Evolutionary conservation across 1,139 yeast genomes (phyloP).

Genomic region (Blastobotrys serpentis): DNA sequence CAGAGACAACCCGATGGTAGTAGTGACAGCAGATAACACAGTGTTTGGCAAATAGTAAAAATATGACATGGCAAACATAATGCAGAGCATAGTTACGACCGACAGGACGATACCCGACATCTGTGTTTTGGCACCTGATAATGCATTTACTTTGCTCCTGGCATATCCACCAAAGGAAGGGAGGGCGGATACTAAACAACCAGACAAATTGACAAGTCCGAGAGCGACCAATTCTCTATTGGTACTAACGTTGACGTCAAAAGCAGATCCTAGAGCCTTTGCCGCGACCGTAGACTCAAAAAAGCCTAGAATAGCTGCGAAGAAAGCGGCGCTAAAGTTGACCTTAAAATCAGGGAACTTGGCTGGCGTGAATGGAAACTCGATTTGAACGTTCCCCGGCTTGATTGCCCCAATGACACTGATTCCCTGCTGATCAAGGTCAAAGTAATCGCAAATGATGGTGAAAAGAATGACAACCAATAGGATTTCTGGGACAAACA

Average conservation of each 20-base stretch:
- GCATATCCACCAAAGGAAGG: slow-evolving; percentile 98
- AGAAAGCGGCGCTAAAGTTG: slow-evolving; percentile 48
- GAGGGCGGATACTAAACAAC: slow-evolving; percentile 70
- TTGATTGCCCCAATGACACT: slow-evolving; percentile 67
- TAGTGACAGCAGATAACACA: slow-evolving; percentile 76
- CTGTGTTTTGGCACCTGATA: slow-evolving; percentile 84
- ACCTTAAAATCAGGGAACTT: slow-evolving; percentile 38
- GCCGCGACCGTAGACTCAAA: slow-evolving; percentile 95
- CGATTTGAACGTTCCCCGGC: slow-evolving; percentile 45
- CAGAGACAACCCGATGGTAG: slow-evolving; percentile 73
- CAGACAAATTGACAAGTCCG: slow-evolving; percentile 70
- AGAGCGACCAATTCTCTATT: slow-evolving; percentile 70
- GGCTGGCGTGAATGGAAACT: slow-evolving; percentile 48
- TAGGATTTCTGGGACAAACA: slow-evolving; percentile 80
- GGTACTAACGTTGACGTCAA: slow-evolving; percentile 38
- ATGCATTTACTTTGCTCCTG: slow-evolving; percentile 81
- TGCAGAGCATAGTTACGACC: slow-evolving; percentile 61
- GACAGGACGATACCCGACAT: slow-evolving; percentile 84
- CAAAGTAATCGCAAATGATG: slow-evolving; percentile 50
- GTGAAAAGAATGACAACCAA: slow-evolving; percentile 68
- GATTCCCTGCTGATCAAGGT: slow-evolving; percentile 61
- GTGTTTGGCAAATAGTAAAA: slow-evolving; percentile 79
- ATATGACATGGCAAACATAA: slow-evolving; percentile 58
- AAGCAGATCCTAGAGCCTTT: slow-evolving; percentile 46
- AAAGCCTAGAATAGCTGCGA: slow-evolving; percentile 85